A percentile compares a stretch with the other conserved stretches of the same genome.
These are phyloP conservation scores for Geotrichum histeridarum DNA, from an alignment of 1,139 yeast genomes.

Conservation along the genomic window DNA sequence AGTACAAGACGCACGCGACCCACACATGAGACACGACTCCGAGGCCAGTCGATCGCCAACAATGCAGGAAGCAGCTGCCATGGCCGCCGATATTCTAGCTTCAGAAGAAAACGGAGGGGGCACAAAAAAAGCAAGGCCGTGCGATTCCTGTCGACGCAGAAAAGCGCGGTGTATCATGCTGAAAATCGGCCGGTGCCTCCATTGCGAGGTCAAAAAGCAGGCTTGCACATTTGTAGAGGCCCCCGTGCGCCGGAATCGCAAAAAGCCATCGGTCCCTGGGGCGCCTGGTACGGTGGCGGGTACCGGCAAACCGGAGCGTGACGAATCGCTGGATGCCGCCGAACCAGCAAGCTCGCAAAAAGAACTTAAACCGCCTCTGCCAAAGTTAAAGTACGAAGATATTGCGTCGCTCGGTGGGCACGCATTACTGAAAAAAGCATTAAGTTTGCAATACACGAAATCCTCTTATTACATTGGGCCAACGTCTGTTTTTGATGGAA, in stretches of 20 bases:
- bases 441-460: conserved; percentile 39
- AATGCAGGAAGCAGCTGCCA: conserved; percentile 20
- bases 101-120: not conserved
- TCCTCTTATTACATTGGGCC: conserved; percentile 40
- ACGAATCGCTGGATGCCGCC: not conserved
- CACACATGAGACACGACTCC: not conserved
- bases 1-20: not conserved
- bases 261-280: conserved; percentile 15
- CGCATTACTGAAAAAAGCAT: conserved; percentile 38
- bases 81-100: conserved; percentile 21
- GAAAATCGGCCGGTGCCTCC: conserved; percentile 34
- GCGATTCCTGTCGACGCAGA: conserved; percentile 35
- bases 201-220: conserved; percentile 35
- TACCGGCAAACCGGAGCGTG: not conserved
- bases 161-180: conserved; percentile 38
- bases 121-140: conserved; percentile 26
- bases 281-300: not conserved
- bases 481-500: conserved; percentile 36
- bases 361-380: conserved; percentile 20
- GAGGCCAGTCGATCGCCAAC: conserved; percentile 15
- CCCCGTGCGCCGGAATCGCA: conserved; percentile 26
- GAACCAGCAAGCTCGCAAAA: conserved; percentile 4
- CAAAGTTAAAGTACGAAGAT: conserved; percentile 34
- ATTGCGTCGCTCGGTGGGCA: conserved; percentile 39
- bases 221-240: conserved; percentile 38